Percentiles rank a stretch among this genome's conserved stretches.
Conservation (phyloP, 768 basidiomycete species). For the Phaeotremella skinneri region DNA sequence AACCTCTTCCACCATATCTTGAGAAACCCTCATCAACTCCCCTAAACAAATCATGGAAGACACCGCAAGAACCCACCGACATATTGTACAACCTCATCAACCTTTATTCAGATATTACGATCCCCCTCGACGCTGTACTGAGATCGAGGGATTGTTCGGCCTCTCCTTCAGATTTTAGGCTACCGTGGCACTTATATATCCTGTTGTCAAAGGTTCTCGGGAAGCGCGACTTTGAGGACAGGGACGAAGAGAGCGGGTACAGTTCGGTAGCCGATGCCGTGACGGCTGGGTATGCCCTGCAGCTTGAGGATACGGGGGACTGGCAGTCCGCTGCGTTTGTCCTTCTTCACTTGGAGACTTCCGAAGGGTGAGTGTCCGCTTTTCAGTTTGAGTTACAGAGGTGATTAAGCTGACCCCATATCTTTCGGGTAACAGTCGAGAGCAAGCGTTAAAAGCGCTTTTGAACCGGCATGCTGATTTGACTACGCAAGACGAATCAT, state of each 20-base stretch:
- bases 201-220: constrained; percentile 78
- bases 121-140: constrained; percentile 66
- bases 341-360: constrained; percentile 78
- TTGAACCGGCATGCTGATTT: constrained; percentile 59
- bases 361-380: constrained; percentile 62
- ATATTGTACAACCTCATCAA: constrained; percentile 77
- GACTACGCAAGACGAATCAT: constrained; percentile 32
- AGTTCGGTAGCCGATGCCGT: constrained; percentile 79
- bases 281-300: constrained; percentile 78
- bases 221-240: constrained; percentile 82
- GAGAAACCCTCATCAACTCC: constrained; percentile 22
- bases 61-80: constrained; percentile 55
- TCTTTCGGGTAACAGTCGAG: constrained; percentile 60
- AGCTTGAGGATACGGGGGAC: constrained; percentile 76
- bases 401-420: constrained; percentile 5
- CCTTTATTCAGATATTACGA: constrained; percentile 68
- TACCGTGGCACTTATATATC: constrained; percentile 91
- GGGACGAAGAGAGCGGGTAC: constrained; percentile 64
- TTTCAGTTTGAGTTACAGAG: background rate
- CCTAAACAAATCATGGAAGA: constrained; percentile 20
- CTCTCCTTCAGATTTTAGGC: constrained; percentile 72
- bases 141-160: constrained; percentile 70
- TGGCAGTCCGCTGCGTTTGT: constrained; percentile 87
- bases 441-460: constrained; percentile 76
- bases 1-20: constrained; percentile 47